Base-by-base conservation (phyloP, 2,329 filamentous ascomycete genomes). In the Talaromyces sp. region DNA sequence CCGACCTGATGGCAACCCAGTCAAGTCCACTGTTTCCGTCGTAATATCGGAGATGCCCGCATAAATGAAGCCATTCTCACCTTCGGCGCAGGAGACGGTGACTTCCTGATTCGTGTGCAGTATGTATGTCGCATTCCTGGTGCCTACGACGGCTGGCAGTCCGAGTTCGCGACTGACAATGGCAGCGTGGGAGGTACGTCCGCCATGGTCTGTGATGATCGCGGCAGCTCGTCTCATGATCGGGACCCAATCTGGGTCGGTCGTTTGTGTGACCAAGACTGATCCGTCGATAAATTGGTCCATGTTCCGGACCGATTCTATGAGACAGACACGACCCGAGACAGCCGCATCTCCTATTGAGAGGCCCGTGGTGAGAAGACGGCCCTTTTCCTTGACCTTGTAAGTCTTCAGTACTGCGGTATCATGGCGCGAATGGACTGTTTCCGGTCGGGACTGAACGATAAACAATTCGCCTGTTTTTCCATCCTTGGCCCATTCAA, bases 91-190 rank as follows among this genome's bases (percentile, higher is more conserved):
- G 1, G 76, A 78, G 13, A 76, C 76, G 7, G 77, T 78, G 22
- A 79, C 71, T 33, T 78, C 74, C 48, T 78, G 76, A 37, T 73
- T 74, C 3, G 69, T 75, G 65, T 78, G 75, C 4, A 79, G 70
- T 19, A 77, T 45, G 59, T 76, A 78, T 1, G 77, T 77, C 6
- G 76, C 74, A 67, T 75, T 72, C 2, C 70, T 69, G 2, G 75
- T 76, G 19, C 77, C 77, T 0, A 79, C 77, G 5, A 79, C 69
- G 1, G 76, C 77, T 4, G 77, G 76, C 5, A 79, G 67, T 3
- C 77, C 75, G 1, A 79, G 69, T 52, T 79, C 76, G 3, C 77
- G 76, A 68, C 77, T 79, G 58, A 79, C 75, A 47, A 79, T 78
- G n/a, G 77, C 77, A 14, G 77, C 77, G 64, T 79, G 77, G 3